phyloP scores from a whole-genome alignment of 257 asterid species.

The Penstemon barbatus region DNA sequence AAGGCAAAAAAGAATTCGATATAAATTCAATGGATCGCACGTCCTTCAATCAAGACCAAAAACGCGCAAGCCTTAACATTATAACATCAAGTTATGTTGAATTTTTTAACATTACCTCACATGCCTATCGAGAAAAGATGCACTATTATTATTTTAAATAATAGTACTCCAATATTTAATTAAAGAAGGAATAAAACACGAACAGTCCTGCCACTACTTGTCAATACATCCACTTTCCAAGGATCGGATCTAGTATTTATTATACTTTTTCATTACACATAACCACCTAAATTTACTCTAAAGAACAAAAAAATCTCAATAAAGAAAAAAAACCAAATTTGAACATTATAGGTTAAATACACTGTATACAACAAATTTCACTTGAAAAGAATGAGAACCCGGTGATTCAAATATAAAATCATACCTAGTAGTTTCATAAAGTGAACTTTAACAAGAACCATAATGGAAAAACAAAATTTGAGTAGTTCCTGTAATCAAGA shows the following conservation, averaged over 20 bases:
- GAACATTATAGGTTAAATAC: neutral
- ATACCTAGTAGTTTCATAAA: conserved; percentile 8
- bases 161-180: no score
- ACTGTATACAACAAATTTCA: conserved; percentile 10
- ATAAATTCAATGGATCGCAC: conserved; percentile 31
- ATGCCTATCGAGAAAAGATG: conserved; percentile 7
- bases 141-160: neutral
- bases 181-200: neutral
- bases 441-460: neutral
- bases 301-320: neutral
- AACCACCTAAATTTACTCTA: neutral
- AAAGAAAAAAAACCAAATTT: neutral
- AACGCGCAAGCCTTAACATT: conserved; percentile 11
- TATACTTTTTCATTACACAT: neutral
- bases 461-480: neutral
- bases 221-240: no score
- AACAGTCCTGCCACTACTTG: neutral
- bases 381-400: conserved; percentile 19
- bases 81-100: conserved; percentile 20
- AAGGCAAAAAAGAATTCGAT: neutral
- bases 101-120: conserved; percentile 27
- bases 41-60: conserved; percentile 18
- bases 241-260: no score
- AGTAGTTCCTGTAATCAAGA: conserved; percentile 10
- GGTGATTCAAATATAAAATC: neutral